phyloP scores from a whole-genome alignment of 1,284 basidiomycete genomes.

The Trichosporon asahii region DNA sequence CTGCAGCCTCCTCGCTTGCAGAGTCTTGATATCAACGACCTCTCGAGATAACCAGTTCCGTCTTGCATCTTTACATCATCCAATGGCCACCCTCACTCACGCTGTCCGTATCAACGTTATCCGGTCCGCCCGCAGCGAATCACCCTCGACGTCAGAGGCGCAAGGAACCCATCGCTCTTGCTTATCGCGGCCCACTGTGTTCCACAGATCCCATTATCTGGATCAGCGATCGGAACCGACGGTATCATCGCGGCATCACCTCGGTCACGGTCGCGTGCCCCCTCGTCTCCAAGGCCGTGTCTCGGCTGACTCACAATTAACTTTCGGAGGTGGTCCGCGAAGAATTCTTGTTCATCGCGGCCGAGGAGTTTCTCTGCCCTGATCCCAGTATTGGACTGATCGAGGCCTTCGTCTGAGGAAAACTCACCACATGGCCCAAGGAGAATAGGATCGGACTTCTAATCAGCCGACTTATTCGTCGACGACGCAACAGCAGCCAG shows the following conservation, averaged over 20 bases:
- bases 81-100: background rate
- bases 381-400: no score
- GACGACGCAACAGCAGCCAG: no score
- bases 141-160: background rate
- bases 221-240: background rate
- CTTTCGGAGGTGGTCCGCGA: background rate
- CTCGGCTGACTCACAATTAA: background rate
- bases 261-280: background rate
- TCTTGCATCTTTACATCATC: no score
- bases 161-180: background rate
- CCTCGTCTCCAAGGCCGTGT: background rate
- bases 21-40: no score
- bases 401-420: no score
- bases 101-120: background rate
- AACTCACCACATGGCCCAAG: no score
- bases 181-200: background rate
- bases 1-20: no score
- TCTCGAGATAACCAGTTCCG: background rate
- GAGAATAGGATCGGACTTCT: no score
- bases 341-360: background rate
- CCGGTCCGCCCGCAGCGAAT: background rate
- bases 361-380: no score
- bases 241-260: background rate
- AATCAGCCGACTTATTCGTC: no score
- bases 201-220: background rate